A percentile compares a stretch with the other conserved stretches of the same genome.
Conservation (phyloP, 257 asterid genomes). For the Apocynum venetum region DNA sequence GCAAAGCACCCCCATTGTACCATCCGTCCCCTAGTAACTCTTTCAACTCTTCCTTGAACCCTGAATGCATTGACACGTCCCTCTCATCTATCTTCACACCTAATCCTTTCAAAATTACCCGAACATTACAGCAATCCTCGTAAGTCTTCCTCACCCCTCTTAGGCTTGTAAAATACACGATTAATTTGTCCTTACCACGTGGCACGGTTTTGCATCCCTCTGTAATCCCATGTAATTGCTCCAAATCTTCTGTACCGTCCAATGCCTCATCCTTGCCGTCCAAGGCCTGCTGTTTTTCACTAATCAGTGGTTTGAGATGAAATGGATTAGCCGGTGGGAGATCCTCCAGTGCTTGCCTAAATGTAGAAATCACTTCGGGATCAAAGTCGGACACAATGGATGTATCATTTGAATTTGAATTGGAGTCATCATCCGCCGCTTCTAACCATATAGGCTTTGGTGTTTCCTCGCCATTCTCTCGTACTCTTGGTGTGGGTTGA, state of each 20-base stretch:
- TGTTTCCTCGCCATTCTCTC: conserved; percentile 24
- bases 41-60: conserved; percentile 80
- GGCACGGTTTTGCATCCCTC: conserved; percentile 7
- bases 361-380: conserved; percentile 65
- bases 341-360: conserved; percentile 66
- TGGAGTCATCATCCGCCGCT: conserved; percentile 41
- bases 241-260: not conserved
- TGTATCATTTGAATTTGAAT: conserved; percentile 49
- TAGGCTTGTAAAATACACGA: conserved; percentile 78
- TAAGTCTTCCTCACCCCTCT: conserved; percentile 91
- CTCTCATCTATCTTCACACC: conserved; percentile 79
- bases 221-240: not conserved
- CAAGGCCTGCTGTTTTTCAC: conserved; percentile 20
- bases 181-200: conserved; percentile 38
- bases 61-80: conserved; percentile 92
- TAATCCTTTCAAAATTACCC: conserved; percentile 60
- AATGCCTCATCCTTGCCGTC: conserved; percentile 11
- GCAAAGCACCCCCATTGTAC: conserved; percentile 36
- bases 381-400: conserved; percentile 64
- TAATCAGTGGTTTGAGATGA: conserved; percentile 36
- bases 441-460: conserved; percentile 43
- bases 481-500: conserved; percentile 45
- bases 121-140: conserved; percentile 90
- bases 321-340: conserved; percentile 81
- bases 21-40: conserved; percentile 50